Percentiles rank a stretch among this genome's conserved stretches.
These are phyloP conservation scores for Xylariomycetidae sp. DNA, from an alignment of 2,329 filamentous ascomycete species.

Conservation along the genomic window DNA sequence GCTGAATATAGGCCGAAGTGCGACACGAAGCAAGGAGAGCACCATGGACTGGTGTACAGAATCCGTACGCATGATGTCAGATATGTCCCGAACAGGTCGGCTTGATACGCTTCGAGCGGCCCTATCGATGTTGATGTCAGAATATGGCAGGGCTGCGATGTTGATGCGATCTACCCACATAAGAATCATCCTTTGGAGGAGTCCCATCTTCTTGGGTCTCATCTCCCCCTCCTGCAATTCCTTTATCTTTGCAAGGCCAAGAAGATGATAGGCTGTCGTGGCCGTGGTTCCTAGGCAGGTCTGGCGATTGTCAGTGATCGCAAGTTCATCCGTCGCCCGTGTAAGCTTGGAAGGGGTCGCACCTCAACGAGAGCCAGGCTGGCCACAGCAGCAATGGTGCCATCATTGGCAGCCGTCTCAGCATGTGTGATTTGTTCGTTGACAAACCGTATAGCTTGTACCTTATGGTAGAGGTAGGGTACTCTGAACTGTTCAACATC, in stretches of 20 bases:
- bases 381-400: conserved; percentile 37
- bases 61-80: conserved; percentile 31
- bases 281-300: no score
- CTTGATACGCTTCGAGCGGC: conserved; percentile 34
- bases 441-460: conserved; percentile 40
- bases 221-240: conserved; percentile 23
- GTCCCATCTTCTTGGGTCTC: conserved; percentile 23
- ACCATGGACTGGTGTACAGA: conserved; percentile 38
- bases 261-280: conserved; percentile 36
- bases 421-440: conserved; percentile 35
- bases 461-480: conserved; percentile 40
- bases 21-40: conserved; percentile 38
- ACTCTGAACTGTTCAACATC: conserved; percentile 38
- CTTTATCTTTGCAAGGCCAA: conserved; percentile 31
- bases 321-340: no score
- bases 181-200: conserved; percentile 38
- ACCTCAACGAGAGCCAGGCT: conserved; percentile 40
- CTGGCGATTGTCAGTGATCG: no score
- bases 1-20: conserved; percentile 34
- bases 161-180: conserved; percentile 28
- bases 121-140: no score
- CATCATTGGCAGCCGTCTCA: conserved; percentile 33
- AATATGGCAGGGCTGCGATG: no score
- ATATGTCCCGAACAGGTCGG: conserved; percentile 31
- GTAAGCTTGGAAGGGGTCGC: conserved; percentile 9